Evolutionary conservation across 495 filamentous ascomycete species (phyloP).

Genomic region (Penicillium silybi): DNA sequence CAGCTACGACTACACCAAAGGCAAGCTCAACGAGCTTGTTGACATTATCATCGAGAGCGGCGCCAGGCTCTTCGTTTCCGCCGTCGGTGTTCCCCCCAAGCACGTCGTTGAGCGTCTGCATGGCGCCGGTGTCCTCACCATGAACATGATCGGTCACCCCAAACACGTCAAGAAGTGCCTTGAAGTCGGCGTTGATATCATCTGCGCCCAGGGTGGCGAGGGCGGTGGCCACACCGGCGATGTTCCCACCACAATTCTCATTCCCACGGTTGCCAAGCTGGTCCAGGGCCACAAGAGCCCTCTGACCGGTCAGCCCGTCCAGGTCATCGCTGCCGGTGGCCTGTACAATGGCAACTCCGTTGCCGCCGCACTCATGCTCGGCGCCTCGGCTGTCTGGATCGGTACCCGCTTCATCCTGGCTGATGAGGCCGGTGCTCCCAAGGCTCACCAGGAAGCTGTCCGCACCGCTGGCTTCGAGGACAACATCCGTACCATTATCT

Average conservation of each 20-base stretch:
- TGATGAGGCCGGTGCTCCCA: constrained; percentile 90
- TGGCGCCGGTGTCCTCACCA: constrained; percentile 82
- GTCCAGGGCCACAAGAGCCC: constrained; percentile 78
- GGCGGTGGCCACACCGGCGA: constrained; percentile 90
- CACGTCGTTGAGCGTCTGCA: constrained; percentile 85
- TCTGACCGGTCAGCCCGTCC: constrained; percentile 79
- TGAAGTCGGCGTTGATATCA: constrained; percentile 82
- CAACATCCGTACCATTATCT: constrained; percentile 94
- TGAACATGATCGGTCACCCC: constrained; percentile 99
- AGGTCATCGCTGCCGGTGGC: constrained; percentile 90
- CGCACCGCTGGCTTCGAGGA: constrained; percentile 89
- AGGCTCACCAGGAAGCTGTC: constrained; percentile 95
- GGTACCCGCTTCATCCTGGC: constrained; percentile 92
- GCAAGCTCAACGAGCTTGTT: constrained; percentile 88
- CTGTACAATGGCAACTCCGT: constrained; percentile 89
- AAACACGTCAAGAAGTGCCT: constrained; percentile 96
- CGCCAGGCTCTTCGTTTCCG: constrained; percentile 91
- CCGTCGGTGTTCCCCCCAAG: constrained; percentile 90
- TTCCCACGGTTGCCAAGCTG: constrained; percentile 84
- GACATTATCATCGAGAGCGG: constrained; percentile 89
- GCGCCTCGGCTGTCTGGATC: constrained; percentile 90
- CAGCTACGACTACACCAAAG: constrained; percentile 99
- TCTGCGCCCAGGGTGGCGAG: constrained; percentile 91
- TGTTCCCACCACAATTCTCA: constrained; percentile 82
- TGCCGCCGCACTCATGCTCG: constrained; percentile 87